Evolutionary conservation across 2,329 filamentous ascomycete genomes (phyloP), one percentile per base, ranked within the genome.

Genomic region (Aureobasidium sp.): DNA sequence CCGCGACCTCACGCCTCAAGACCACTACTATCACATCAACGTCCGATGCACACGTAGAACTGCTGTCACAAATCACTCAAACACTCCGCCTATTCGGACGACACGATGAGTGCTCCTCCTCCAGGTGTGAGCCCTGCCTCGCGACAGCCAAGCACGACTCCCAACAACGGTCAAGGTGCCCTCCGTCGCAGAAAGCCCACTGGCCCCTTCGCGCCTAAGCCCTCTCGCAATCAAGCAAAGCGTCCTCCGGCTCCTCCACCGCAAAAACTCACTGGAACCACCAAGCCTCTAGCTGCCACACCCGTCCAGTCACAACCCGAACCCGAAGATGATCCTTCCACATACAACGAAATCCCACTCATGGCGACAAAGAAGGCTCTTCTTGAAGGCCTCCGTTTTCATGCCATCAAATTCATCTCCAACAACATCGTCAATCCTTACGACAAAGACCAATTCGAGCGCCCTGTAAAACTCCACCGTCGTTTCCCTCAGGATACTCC

Each of bases 401-500:
- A 99, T 71, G 84, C 96, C 65, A 92, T 96, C 80, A 87, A 90
- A 67, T 86, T 99, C 61, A 57, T 85, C 85, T 44, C 65, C 14
- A 68, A 69, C 34, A 63, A 64, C n/a, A 64, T 68, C 9, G 67
- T 68, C 64, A 87, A 88, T 67, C 82, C 85, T 36, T 80, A 90
- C 63, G 87, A 97, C 69, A 86, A 93, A 66, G 79, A 86, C 6
- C 86, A 95, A 57, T 99, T 97, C 71, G 88, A 89, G 21, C 85
- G 91, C 32, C 94, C 94, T 0, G 89, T 97, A 36, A 87, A 90
- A 41, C 78, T 99, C 41, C 92, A 97, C 71, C 86, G 94, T 65
- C 88, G 94, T 61, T 92, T 97, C 71, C 91, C 92, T 21, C 84
- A 86, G 68, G 86, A 83, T 42, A 81, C 84, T 61, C 64, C 59